Evolutionary conservation across 495 filamentous ascomycete species (phyloP).

Genomic region (Haplographium delicatum): DNA sequence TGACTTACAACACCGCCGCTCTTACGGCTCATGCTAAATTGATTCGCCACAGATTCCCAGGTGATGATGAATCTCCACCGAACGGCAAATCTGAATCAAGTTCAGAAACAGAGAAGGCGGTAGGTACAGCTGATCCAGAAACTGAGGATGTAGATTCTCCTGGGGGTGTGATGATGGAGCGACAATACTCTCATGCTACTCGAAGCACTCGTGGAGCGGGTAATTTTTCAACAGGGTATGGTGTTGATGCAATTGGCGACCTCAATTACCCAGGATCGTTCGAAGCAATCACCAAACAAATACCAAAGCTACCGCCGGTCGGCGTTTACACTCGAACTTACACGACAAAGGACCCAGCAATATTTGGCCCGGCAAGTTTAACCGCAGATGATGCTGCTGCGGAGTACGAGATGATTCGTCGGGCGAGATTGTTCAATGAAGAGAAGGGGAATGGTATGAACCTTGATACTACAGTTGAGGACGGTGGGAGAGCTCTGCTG

Average conservation of each 20-base stretch:
- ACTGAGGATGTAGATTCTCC: constrained; percentile 37
- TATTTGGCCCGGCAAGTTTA: constrained; percentile 38
- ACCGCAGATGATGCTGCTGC: constrained; percentile 51
- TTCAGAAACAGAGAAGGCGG: constrained; percentile 46
- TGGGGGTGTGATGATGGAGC: constrained; percentile 62
- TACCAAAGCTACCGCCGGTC: constrained; percentile 58
- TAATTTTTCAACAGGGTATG: constrained; percentile 49
- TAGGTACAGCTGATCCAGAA: constrained; percentile 43
- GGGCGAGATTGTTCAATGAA: constrained; percentile 38
- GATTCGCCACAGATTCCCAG: constrained; percentile 44
- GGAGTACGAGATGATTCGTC: constrained; percentile 52
- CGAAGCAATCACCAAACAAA: constrained; percentile 35
- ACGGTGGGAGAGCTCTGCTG: constrained; percentile 8
- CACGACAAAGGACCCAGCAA: constrained; percentile 41
- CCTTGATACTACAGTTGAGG: constrained; percentile 15
- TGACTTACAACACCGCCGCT: constrained; percentile 67
- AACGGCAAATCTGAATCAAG: constrained; percentile 37
- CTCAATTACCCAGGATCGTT: constrained; percentile 56
- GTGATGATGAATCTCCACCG: constrained; percentile 31
- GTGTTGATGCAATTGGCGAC: constrained; percentile 59
- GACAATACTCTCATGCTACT: constrained; percentile 67
- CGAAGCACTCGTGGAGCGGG: constrained; percentile 60
- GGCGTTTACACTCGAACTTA: constrained; percentile 23
- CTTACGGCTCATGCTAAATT: constrained; percentile 55
- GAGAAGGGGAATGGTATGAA: constrained; percentile 31